Conservation (phyloP, 176 grass and related monocot genomes). For the Eleusine coracana region DNA sequence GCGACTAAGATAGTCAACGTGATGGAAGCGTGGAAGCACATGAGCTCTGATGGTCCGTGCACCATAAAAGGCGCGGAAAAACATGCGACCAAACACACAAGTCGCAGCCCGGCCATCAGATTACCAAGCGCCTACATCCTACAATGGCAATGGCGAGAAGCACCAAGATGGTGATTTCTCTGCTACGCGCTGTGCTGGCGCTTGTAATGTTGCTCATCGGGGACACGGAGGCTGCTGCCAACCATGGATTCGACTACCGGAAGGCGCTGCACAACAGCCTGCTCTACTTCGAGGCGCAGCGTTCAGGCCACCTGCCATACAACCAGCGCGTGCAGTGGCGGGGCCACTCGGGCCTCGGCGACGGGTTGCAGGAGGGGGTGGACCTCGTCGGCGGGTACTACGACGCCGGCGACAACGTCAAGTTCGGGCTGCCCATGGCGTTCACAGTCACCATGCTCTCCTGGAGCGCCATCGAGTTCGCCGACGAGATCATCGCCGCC, state of each 20-base stretch:
- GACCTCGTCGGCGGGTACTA: conserved; percentile 82
- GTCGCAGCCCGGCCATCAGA: no score
- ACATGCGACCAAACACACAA: neutral
- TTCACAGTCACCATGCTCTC: conserved; percentile 78
- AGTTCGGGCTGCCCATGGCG: conserved; percentile 83
- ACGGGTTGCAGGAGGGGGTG: conserved; percentile 75
- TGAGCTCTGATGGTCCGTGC: neutral
- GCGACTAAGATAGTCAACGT: neutral
- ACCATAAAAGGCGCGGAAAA: neutral
- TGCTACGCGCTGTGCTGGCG: conserved; percentile 7
- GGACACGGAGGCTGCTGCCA: neutral
- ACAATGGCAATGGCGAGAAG: neutral
- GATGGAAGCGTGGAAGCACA: neutral
- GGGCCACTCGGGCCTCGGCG: conserved; percentile 70
- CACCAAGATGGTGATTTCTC: neutral
- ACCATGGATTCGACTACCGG: conserved; percentile 49
- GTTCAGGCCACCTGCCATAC: conserved; percentile 80
- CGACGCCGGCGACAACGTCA: conserved; percentile 78
- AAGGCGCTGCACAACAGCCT: conserved; percentile 63
- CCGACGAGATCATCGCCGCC: conserved; percentile 39
- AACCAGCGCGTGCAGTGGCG: conserved; percentile 80
- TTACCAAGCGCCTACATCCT: neutral
- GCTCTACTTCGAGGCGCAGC: conserved; percentile 95
- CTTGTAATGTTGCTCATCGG: neutral
- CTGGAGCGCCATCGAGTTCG: conserved; percentile 65